Percentiles rank a stretch among this genome's conserved stretches.
Conservation (phyloP, 2,329 filamentous ascomycete species). For the Clonostachys solani region DNA sequence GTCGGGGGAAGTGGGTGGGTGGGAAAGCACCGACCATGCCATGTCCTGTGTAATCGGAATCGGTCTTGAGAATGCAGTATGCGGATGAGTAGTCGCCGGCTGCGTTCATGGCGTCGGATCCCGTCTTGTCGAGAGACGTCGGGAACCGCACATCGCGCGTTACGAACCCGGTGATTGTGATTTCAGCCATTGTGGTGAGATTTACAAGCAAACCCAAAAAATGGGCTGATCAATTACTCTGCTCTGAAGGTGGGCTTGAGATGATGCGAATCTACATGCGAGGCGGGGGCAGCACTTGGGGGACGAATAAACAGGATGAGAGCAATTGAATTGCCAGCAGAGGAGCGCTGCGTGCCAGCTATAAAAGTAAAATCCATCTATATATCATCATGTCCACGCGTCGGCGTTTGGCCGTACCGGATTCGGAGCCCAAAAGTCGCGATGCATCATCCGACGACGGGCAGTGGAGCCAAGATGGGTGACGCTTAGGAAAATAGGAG, state of each 20-base stretch:
- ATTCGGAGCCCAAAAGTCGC: too few relatives aligned
- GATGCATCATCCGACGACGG: too few relatives aligned
- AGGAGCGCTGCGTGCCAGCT: neutral
- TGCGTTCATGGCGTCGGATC: constrained; percentile 94
- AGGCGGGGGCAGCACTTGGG: neutral
- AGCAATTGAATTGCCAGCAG: neutral
- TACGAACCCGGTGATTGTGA: constrained; percentile 69
- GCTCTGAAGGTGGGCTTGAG: neutral
- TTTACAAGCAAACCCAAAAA: neutral
- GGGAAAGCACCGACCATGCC: constrained; percentile 58
- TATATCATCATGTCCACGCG: too few relatives aligned
- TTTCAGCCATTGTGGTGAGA: constrained; percentile 29
- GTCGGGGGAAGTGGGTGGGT: constrained; percentile 1
- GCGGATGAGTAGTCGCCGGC: constrained; percentile 89
- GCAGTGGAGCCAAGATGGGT: neutral
- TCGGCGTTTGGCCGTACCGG: too few relatives aligned
- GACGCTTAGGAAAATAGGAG: neutral
- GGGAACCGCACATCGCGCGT: constrained; percentile 75
- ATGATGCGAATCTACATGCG: neutral
- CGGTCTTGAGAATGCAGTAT: constrained; percentile 88
- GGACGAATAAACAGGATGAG: neutral
- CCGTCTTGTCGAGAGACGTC: constrained; percentile 95
- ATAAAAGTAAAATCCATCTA: neutral
- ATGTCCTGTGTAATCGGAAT: constrained; percentile 67
- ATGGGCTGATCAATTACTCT: neutral